Conservation (phyloP, 1,139 yeast species). For the Chernovozyma aurita region DNA sequence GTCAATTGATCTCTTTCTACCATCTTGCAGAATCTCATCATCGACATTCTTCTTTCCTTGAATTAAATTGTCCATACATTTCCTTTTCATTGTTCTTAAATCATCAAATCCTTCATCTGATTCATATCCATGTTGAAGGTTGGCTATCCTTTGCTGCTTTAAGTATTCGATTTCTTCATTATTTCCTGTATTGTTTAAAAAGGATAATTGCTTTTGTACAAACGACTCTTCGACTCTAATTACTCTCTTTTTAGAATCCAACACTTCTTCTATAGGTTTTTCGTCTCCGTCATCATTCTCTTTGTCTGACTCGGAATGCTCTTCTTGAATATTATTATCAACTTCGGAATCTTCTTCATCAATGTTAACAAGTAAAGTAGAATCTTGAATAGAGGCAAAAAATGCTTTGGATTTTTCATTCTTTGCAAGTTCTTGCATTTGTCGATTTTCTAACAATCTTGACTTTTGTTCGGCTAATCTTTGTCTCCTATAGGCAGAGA, state of each 20-base stretch:
- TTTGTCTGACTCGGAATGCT: slow-evolving; percentile 8
- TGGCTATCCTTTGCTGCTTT: slow-evolving; percentile 27
- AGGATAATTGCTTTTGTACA: slow-evolving; percentile 62
- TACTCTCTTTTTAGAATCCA: slow-evolving; percentile 16
- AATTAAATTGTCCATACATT: slow-evolving; percentile 36
- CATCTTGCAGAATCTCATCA: slow-evolving; percentile 12
- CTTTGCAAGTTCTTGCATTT: slow-evolving; percentile 41
- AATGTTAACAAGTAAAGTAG: slow-evolving; percentile 16
- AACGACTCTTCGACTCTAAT: slow-evolving; percentile 47
- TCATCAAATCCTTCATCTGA: slow-evolving; percentile 40
- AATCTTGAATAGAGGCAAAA: slow-evolving; percentile 64
- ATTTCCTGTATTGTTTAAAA: slow-evolving; percentile 40
- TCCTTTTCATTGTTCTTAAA: slow-evolving; percentile 42
- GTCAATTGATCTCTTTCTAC: slow-evolving; percentile 13
- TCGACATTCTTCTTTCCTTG: slow-evolving; percentile 13
- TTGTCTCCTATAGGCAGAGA: slow-evolving; percentile 46
- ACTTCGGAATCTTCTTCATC: slow-evolving; percentile 28
- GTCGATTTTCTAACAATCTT: slow-evolving; percentile 51
- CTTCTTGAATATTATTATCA: slow-evolving; percentile 15
- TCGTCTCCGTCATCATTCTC: slow-evolving; percentile 18
- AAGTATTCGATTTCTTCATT: slow-evolving; percentile 31
- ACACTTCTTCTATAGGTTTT: slow-evolving; percentile 14
- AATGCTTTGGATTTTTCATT: slow-evolving; percentile 67
- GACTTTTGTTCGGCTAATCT: slow-evolving; percentile 54
- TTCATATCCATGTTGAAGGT: slow-evolving; percentile 32